A percentile compares a stretch with the other conserved stretches of the same genome.
Conservation (phyloP, 208 protist species). For the Trichomonas vaginalis region DNA sequence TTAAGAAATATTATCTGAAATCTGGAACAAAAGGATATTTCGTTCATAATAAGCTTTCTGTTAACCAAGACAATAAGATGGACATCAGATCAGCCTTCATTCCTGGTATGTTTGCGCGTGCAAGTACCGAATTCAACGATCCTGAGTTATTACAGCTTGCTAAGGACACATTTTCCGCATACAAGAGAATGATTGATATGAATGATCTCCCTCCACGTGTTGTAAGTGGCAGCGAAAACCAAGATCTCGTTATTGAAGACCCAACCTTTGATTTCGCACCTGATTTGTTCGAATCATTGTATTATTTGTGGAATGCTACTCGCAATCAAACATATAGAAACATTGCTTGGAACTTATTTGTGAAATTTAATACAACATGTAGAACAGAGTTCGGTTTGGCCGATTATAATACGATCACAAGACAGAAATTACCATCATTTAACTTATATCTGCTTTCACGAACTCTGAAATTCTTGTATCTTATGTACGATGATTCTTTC, state of each 20-base stretch:
- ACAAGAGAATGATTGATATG: background rate
- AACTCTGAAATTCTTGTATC: background rate
- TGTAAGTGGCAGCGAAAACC: background rate
- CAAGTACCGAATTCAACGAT: background rate
- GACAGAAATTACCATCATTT: background rate
- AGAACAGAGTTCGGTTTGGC: background rate
- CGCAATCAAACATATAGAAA: background rate
- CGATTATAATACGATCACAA: background rate
- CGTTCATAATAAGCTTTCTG: background rate
- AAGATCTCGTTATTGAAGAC: background rate
- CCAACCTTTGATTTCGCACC: background rate
- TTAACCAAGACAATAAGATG: background rate
- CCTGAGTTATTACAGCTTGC: background rate
- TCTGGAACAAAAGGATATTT: background rate
- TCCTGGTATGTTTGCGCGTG: background rate
- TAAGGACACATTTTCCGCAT: background rate
- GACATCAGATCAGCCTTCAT: background rate
- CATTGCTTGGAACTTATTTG: background rate
- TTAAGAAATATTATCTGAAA: background rate
- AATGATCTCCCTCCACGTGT: background rate
- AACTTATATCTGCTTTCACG: background rate
- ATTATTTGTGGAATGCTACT: background rate
- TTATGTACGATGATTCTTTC: background rate
- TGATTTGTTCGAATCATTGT: background rate
- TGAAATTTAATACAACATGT: background rate